phyloP scores from a whole-genome alignment of 2,329 filamentous ascomycete species.

The Trichoderma citrinoviride region DNA sequence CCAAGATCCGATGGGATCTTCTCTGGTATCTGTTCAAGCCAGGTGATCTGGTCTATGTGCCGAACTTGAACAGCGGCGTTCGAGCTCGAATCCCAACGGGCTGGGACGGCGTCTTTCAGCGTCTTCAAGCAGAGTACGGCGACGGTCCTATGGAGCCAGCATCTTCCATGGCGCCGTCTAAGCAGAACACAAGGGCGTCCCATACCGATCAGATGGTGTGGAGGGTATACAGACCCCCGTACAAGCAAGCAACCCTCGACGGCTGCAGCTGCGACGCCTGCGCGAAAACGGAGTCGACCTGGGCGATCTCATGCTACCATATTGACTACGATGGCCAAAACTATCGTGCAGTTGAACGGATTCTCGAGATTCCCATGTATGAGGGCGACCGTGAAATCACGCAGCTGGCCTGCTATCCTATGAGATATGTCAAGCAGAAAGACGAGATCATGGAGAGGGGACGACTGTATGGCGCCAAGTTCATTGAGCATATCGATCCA shows the following conservation, averaged over 20 bases:
- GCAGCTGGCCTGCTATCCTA: slow-evolving; percentile 14
- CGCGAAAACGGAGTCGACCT: not conserved
- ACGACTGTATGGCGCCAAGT: not conserved
- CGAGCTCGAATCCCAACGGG: slow-evolving; percentile 3
- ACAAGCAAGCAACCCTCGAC: not conserved
- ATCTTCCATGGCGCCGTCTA: not conserved
- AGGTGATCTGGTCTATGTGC: slow-evolving; percentile 1
- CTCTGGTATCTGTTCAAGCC: slow-evolving; percentile 20
- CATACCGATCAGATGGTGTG: slow-evolving; percentile 15
- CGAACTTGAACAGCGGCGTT: slow-evolving; percentile 6
- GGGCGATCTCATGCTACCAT: slow-evolving; percentile 11
- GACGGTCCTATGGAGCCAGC: not conserved
- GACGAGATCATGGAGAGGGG: slow-evolving; percentile 15
- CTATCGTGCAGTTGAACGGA: not conserved
- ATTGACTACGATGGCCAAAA: slow-evolving; percentile 20
- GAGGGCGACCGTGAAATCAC: slow-evolving; percentile 18
- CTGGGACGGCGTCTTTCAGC: slow-evolving; percentile 10
- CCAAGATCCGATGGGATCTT: slow-evolving; percentile 7
- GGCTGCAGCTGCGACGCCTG: slow-evolving; percentile 8
- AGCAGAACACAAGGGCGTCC: not conserved
- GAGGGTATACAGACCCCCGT: slow-evolving; percentile 8
- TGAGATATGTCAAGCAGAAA: slow-evolving; percentile 12
- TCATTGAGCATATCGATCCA: slow-evolving; percentile 8
- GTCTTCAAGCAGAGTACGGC: not conserved
- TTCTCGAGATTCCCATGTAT: not conserved